Conservation (phyloP, 352 stramenopile genomes). For the Blastocystis sp. region DNA sequence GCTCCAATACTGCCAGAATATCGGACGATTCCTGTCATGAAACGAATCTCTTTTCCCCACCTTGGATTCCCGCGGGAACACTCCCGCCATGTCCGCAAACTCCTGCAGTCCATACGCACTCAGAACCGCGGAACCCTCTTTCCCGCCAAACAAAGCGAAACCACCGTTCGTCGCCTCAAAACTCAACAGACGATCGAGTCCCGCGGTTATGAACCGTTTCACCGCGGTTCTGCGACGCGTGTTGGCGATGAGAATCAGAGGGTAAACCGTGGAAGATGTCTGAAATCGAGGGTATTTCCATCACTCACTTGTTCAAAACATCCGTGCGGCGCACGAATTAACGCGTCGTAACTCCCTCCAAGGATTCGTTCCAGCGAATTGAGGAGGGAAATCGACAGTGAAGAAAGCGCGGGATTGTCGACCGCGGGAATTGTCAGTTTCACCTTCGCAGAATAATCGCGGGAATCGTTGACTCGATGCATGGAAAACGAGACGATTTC, state of each 20-base stretch:
- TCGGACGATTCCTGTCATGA: background rate
- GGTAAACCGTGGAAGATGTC: background rate
- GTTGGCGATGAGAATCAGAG: background rate
- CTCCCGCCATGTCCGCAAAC: background rate
- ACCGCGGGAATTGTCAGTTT: too few species aligned
- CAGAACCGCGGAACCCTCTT: background rate
- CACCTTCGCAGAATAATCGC: too few species aligned
- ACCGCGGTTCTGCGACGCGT: background rate
- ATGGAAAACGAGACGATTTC: too few species aligned
- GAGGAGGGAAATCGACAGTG: too few species aligned
- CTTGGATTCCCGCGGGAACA: background rate
- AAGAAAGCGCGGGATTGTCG: too few species aligned
- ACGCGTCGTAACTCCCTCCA: background rate
- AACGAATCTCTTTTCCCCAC: background rate
- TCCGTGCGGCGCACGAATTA: background rate
- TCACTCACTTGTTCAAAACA: background rate
- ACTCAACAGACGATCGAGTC: background rate
- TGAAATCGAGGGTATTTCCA: background rate
- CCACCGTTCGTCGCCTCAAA: conserved; percentile 7
- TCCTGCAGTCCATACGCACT: background rate
- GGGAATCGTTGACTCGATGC: too few species aligned
- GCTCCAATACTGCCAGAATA: background rate
- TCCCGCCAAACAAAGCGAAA: conserved; percentile 25
- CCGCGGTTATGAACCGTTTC: background rate
- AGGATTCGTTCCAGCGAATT: background rate